A percentile compares a stretch with the other conserved stretches of the same genome.
Evolutionary conservation across 208 protist species (phyloP).

Genomic region (Leishmania aethiopica): DNA sequence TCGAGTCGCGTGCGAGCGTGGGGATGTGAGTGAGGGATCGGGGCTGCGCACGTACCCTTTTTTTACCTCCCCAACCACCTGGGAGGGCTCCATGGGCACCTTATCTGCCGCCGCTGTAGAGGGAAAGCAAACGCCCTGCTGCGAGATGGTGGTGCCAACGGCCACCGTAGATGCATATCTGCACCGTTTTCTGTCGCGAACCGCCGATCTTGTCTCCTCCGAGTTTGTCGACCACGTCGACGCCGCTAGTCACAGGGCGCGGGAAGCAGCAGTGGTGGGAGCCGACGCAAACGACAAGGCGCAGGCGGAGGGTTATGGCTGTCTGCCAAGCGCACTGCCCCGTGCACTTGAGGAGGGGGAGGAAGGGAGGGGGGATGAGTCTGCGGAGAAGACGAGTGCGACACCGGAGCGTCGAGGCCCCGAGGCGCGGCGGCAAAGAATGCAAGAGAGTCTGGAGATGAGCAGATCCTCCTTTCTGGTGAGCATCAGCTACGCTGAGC

Average conservation of each 20-base stretch:
- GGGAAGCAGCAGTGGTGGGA: not conserved
- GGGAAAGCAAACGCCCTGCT: not conserved
- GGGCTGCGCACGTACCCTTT: not conserved
- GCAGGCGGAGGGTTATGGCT: not conserved
- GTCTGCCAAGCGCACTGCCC: not conserved
- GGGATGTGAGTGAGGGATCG: conserved; percentile 1
- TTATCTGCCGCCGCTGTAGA: not conserved
- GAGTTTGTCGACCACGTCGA: not conserved
- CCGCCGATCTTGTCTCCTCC: not conserved
- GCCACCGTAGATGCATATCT: not conserved
- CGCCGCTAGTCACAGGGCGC: not conserved
- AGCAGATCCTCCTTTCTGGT: conserved; percentile 7
- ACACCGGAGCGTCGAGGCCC: not conserved
- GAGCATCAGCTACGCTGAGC: not conserved
- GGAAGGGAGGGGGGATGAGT: not conserved
- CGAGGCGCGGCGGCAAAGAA: not conserved
- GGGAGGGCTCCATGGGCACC: not conserved
- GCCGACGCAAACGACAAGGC: not conserved
- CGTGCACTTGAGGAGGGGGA: not conserved
- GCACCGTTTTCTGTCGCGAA: not conserved
- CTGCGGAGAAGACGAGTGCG: not conserved
- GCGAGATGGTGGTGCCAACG: conserved; percentile 2
- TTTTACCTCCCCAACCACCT: not conserved
- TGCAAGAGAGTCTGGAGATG: not conserved
- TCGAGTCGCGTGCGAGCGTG: not conserved